phyloP scores from a whole-genome alignment of 139 green algal genomes.

The Chlorella vulgaris region DNA sequence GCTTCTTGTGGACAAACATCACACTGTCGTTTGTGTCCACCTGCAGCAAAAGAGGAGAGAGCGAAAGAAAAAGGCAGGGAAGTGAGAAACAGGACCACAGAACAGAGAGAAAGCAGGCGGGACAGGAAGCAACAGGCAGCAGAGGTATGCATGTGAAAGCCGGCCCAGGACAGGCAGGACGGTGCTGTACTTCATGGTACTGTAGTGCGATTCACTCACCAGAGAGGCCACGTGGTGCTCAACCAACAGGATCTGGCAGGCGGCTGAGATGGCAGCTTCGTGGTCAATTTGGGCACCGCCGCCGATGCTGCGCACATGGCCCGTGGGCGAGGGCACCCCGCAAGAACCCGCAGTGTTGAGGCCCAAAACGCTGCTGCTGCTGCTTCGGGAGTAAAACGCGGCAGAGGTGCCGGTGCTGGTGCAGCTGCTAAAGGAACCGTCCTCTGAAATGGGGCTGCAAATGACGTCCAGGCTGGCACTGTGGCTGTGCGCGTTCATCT shows the following conservation, averaged over 20 bases:
- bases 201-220: background rate
- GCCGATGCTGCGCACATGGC: background rate
- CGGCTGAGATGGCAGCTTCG: background rate
- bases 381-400: background rate
- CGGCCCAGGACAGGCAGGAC: too few relatives aligned
- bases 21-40: conserved; percentile 25
- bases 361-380: background rate
- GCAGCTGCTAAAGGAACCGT: background rate
- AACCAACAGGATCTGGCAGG: conserved; percentile 26
- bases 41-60: background rate
- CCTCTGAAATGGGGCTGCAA: background rate
- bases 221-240: conserved; percentile 30
- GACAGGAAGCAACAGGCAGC: too few relatives aligned
- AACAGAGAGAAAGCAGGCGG: too few relatives aligned
- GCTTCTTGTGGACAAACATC: conserved; percentile 48
- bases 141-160: too few relatives aligned
- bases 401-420: background rate
- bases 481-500: background rate
- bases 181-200: background rate
- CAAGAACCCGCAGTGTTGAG: background rate
- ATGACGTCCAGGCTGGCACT: background rate
- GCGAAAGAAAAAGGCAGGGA: background rate
- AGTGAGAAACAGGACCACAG: too few relatives aligned
- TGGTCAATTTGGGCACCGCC: background rate
- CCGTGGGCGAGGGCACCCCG: conserved; percentile 13